Evolutionary conservation across 805 yeast species (phyloP), one percentile per base, ranked within the genome.

Genomic region (Zygosaccharomyces pseudorouxii): DNA sequence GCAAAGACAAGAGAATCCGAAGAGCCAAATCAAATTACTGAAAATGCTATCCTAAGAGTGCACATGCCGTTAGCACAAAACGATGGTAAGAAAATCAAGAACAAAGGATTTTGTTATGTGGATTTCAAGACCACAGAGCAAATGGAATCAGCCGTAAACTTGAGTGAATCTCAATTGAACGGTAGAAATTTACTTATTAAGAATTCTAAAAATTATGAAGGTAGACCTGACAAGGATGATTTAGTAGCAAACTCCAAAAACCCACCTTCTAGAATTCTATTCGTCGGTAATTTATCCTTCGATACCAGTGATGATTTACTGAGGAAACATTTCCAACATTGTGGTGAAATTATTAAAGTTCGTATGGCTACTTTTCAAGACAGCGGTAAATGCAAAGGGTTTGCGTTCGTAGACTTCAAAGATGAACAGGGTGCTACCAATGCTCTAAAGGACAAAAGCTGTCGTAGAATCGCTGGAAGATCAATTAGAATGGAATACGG

Each of bases 321-420:
- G 38, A 82, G 80, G 55, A 84, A 81, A 57, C 96, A 87, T 54
- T 92, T 92, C 73, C 84, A 85, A 67, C 92, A 85, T 60, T 89
- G 96, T 70, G 97, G 98, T 35, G 89, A 86, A 54, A 92, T 95
- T 50, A 70, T 74, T 25, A 80, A 80, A 55, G 80, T 92, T 46
- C 79, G 99, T 67, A 92, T 90, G 95, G 98, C 98, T 3, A 90
- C 99, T n/a, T 92, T 92, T 69, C 89, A 93, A 69, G 99, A 92
- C 64, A 73, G 86, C 44, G 98, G 97, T 1, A 92, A 90, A 64
- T 92, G 98, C 73, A 93, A 93, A 68, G 98, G 98, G 1, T 92
- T 92, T 72, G 89, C 96, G 1, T 92, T 93, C 62, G 72, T 92
- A 30, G 98, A 92, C 67, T 92, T 90, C 70, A 78, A 73, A 53